These are phyloP conservation scores for Priceomyces melissophilus DNA, from an alignment of 805 yeast genomes.

Conservation along the genomic window DNA sequence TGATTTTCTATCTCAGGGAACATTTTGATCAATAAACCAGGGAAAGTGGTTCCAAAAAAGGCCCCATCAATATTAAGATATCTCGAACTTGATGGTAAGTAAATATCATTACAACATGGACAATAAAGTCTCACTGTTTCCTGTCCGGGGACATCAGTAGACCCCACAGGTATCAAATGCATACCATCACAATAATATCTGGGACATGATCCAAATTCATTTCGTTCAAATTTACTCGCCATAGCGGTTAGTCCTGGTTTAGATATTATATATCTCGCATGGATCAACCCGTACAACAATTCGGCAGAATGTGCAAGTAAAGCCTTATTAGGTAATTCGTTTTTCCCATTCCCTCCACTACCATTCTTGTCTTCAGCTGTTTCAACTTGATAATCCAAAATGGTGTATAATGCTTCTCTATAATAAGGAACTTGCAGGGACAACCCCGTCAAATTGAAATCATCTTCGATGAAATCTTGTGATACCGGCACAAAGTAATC, in stretches of 20 bases:
- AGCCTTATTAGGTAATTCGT: constrained; percentile 63
- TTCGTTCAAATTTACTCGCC: constrained; percentile 91
- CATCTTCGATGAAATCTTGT: constrained; percentile 92
- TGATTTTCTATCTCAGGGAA: constrained; percentile 87
- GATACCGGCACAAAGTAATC: constrained; percentile 91
- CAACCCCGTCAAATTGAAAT: constrained; percentile 90
- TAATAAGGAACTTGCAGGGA: constrained; percentile 83
- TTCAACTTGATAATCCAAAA: constrained; percentile 74
- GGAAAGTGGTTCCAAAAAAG: constrained; percentile 93
- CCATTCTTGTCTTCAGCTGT: constrained; percentile 34
- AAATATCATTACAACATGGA: constrained; percentile 90
- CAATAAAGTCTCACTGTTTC: constrained; percentile 92
- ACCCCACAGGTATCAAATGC: constrained; percentile 87
- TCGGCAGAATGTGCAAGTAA: constrained; percentile 88
- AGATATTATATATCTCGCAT: constrained; percentile 85
- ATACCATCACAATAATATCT: constrained; percentile 85
- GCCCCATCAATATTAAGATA: constrained; percentile 93
- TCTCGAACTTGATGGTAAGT: constrained; percentile 82
- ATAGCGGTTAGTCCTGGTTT: constrained; percentile 84
- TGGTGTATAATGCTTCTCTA: constrained; percentile 86
- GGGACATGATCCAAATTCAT: constrained; percentile 90
- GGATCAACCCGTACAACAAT: constrained; percentile 87
- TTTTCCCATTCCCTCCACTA: constrained; percentile 7
- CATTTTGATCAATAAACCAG: constrained; percentile 86
- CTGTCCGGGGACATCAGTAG: constrained; percentile 84